These are phyloP conservation scores for Lactuca sativa DNA, from an alignment of 129 eudicot genomes.

Conservation along the genomic window DNA sequence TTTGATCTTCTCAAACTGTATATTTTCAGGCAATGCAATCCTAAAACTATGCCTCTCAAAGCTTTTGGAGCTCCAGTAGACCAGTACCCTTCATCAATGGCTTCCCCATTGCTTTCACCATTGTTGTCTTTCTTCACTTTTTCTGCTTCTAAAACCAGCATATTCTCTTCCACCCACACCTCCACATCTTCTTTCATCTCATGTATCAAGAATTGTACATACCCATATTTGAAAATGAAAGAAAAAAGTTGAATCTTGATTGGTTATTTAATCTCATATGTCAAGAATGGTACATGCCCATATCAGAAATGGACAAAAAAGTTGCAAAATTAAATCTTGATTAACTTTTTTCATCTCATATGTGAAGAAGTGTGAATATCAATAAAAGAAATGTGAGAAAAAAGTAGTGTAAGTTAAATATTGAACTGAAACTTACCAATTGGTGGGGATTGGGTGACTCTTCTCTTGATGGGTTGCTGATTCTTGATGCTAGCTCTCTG, in stretches of 20 bases:
- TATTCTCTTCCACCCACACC: constrained; percentile 83
- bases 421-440: constrained; percentile 40
- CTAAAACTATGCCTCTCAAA: constrained; percentile 64
- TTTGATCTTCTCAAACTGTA: constrained; percentile 79
- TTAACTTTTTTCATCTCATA: not conserved
- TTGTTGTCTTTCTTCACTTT: constrained; percentile 35
- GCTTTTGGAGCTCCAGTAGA: constrained; percentile 74
- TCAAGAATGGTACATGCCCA: constrained; percentile 5
- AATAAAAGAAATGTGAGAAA: not conserved
- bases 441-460: constrained; percentile 47
- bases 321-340: not conserved
- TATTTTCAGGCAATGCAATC: constrained; percentile 81
- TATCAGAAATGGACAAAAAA: not conserved
- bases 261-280: not conserved
- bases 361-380: not conserved
- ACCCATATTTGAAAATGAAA: not conserved
- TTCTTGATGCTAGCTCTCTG: constrained; percentile 44
- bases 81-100: constrained; percentile 31
- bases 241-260: constrained; percentile 10
- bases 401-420: not conserved
- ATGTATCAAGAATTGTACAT: not conserved
- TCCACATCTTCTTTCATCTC: constrained; percentile 51
- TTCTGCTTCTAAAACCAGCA: constrained; percentile 80
- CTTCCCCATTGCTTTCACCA: constrained; percentile 24
- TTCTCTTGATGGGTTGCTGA: constrained; percentile 44